Evolutionary conservation across 2,329 filamentous ascomycete genomes (phyloP).

Genomic region (Talaromyces sp.): DNA sequence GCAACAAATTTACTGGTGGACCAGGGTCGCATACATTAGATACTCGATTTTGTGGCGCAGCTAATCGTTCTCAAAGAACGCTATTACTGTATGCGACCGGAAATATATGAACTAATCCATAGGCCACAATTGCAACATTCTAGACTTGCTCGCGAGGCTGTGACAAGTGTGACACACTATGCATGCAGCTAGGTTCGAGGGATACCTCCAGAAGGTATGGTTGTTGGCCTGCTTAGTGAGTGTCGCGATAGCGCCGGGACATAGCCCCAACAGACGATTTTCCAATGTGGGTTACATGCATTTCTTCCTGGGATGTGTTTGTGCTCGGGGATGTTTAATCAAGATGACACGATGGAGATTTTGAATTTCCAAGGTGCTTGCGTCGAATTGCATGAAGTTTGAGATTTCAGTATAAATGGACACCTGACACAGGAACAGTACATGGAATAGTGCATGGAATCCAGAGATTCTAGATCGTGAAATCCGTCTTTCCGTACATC

Average conservation of each 20-base stretch:
- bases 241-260: neutral
- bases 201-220: neutral
- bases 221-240: neutral
- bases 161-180: neutral
- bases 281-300: neutral
- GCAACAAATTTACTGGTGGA: neutral
- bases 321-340: neutral
- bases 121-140: neutral
- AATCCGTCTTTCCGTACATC: too few relatives aligned
- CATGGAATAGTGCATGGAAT: too few relatives aligned
- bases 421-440: too few relatives aligned
- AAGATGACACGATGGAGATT: neutral
- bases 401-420: neutral
- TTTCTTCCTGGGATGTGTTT: neutral
- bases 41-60: neutral
- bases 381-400: neutral
- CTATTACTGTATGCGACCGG: neutral
- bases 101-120: neutral
- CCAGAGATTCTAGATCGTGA: too few relatives aligned
- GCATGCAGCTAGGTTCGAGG: neutral
- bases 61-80: neutral
- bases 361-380: neutral
- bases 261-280: neutral
- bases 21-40: neutral
- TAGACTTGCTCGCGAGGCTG: neutral